Percentiles rank a stretch among this genome's conserved stretches.
Conservation (phyloP, 176 grass and related monocot genomes). For the Zoysia pacifica region DNA sequence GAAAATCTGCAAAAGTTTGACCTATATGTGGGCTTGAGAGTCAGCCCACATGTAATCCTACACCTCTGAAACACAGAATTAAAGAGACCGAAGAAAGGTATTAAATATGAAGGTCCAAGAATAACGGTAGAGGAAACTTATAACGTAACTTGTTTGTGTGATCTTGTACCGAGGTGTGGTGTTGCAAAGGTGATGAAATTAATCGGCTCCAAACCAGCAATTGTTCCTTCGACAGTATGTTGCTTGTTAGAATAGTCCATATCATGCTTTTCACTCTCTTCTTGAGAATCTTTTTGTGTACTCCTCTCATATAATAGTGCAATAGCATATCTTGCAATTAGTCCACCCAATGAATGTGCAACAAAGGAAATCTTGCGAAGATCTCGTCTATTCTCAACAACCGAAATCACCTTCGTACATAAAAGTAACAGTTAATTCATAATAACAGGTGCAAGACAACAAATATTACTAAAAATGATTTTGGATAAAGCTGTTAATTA, state of each 20-base stretch:
- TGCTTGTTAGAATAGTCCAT: constrained; percentile 21
- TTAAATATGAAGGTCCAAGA: constrained; percentile 5
- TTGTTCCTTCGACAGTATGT: constrained; percentile 46
- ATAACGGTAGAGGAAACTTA: neutral
- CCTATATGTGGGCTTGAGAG: too few relatives aligned
- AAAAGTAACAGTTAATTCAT: constrained; percentile 30
- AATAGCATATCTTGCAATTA: constrained; percentile 96
- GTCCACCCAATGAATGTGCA: constrained; percentile 89
- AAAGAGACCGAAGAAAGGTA: neutral
- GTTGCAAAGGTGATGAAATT: constrained; percentile 97
- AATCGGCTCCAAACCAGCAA: constrained; percentile 89
- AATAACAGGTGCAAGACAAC: neutral
- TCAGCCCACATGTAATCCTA: too few relatives aligned
- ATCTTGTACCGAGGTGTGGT: constrained; percentile 88
- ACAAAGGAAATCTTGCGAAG: constrained; percentile 93
- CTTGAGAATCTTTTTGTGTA: constrained; percentile 24
- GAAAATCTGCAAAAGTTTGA: too few relatives aligned
- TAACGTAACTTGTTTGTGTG: constrained; percentile 76
- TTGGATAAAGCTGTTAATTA: neutral
- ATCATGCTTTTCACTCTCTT: constrained; percentile 38
- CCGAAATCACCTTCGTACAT: constrained; percentile 58
- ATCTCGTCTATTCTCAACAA: constrained; percentile 52
- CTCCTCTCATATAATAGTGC: constrained; percentile 57
- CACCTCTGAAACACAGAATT: neutral
- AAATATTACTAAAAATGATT: neutral